These are phyloP conservation scores for Macrolepiota dolichaula DNA, from an alignment of 768 basidiomycete species.

Conservation along the genomic window DNA sequence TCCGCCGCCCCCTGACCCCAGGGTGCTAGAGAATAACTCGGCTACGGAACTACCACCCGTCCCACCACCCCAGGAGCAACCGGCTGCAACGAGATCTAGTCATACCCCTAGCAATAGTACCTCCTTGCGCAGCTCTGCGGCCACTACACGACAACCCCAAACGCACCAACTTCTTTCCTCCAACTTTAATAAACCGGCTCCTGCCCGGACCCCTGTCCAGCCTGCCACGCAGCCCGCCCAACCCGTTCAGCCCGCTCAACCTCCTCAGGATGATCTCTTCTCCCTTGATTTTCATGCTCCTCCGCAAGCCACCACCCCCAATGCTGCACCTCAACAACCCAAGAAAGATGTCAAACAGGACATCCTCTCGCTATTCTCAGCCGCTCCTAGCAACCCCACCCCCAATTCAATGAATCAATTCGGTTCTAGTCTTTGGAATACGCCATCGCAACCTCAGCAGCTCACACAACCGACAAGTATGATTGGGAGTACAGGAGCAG, in stretches of 20 bases:
- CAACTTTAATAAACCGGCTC: conserved; percentile 21
- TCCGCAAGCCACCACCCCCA: conserved; percentile 5
- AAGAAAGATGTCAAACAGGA: conserved; percentile 81
- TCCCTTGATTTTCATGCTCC: conserved; percentile 83
- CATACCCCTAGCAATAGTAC: conserved; percentile 26
- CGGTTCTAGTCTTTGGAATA: conserved; percentile 27
- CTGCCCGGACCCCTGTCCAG: conserved; percentile 23
- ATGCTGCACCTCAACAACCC: conserved; percentile 30
- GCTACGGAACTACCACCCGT: conserved; percentile 21
- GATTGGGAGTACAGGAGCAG: conserved; percentile 50
- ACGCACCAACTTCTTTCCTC: conserved; percentile 55
- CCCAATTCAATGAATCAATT: conserved; percentile 34
- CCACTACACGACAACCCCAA: conserved; percentile 43
- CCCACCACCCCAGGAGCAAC: conserved; percentile 21
- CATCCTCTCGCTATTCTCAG: conserved; percentile 79
- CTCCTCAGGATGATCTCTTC: conserved; percentile 66
- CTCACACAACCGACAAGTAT: conserved; percentile 39
- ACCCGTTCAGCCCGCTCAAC: conserved; percentile 21
- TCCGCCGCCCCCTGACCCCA: conserved; percentile 78
- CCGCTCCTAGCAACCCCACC: conserved; percentile 32
- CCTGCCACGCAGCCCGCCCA: conserved; percentile 23
- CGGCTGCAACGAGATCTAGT: conserved; percentile 26
- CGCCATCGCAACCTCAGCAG: conserved; percentile 20
- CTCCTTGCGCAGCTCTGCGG: conserved; percentile 24
- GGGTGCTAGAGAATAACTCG: conserved; percentile 55